Conservation (phyloP, 352 stramenopile species). For the Pythium pectinolyticum region DNA sequence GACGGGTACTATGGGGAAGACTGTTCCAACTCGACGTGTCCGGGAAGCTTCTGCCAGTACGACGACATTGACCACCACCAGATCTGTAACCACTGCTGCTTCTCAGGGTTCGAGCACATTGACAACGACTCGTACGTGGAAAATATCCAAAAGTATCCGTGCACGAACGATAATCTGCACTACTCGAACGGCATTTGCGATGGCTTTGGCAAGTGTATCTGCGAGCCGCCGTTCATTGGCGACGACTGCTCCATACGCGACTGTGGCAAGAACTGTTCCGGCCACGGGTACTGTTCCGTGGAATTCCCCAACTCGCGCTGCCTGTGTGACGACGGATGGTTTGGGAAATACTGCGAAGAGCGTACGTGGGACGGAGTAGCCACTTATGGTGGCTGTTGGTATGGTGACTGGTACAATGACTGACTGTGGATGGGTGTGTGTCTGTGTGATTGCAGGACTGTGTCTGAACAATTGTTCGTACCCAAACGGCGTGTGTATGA, state of each 20-base stretch:
- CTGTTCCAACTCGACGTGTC: slow-evolving; percentile 94
- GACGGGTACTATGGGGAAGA: slow-evolving; percentile 96
- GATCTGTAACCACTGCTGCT: slow-evolving; percentile 94
- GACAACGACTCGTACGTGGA: slow-evolving; percentile 88
- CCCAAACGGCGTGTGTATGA: slow-evolving; percentile 93
- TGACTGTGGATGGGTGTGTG: slow-evolving; percentile 3
- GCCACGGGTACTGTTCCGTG: slow-evolving; percentile 94
- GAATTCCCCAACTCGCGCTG: slow-evolving; percentile 96
- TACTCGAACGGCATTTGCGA: slow-evolving; percentile 95
- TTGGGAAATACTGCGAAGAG: slow-evolving; percentile 91
- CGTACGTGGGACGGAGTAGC: slow-evolving; percentile 47
- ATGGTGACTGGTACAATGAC: too few relatives aligned
- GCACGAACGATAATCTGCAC: slow-evolving; percentile 75
- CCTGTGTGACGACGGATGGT: slow-evolving; percentile 94
- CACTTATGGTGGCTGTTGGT: not conserved
- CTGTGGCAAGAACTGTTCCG: slow-evolving; percentile 90
- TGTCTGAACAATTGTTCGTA: slow-evolving; percentile 98
- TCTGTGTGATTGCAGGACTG: slow-evolving; percentile 43
- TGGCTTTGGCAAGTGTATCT: slow-evolving; percentile 95
- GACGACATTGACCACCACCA: slow-evolving; percentile 82
- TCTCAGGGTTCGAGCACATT: slow-evolving; percentile 84
- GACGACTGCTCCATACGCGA: slow-evolving; percentile 92
- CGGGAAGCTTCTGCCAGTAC: slow-evolving; percentile 93
- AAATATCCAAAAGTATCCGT: slow-evolving; percentile 92
- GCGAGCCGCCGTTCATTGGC: slow-evolving; percentile 91